A percentile compares a stretch with the other conserved stretches of the same genome.
phyloP scores from a whole-genome alignment of 1,284 basidiomycete species.

The Ceratobasidium sp. region DNA sequence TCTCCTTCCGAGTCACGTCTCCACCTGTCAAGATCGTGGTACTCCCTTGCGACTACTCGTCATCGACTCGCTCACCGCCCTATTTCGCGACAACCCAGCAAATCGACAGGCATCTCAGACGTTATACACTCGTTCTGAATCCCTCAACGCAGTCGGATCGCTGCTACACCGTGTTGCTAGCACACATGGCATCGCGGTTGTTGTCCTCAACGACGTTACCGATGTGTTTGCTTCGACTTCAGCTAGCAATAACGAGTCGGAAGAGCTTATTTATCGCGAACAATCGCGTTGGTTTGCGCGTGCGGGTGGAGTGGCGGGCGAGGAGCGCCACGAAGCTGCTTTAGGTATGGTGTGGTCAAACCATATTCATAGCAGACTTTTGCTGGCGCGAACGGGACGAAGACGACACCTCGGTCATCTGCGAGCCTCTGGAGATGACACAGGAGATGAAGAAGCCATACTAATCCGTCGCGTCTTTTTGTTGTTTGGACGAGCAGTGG shows the following conservation, averaged over 20 bases:
- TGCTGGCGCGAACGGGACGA: slow-evolving; percentile 83
- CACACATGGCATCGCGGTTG: slow-evolving; percentile 74
- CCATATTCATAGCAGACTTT: slow-evolving; percentile 84
- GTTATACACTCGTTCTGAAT: slow-evolving; percentile 77
- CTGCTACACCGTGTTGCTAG: slow-evolving; percentile 78
- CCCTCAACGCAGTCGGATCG: slow-evolving; percentile 75
- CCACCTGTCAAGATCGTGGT: slow-evolving; percentile 60
- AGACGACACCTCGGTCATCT: slow-evolving; percentile 68
- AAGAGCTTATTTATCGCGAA: slow-evolving; percentile 72
- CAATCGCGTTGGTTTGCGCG: slow-evolving; percentile 85
- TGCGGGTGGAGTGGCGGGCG: slow-evolving; percentile 68
- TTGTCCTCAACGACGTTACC: slow-evolving; percentile 90
- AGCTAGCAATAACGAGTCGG: slow-evolving; percentile 54
- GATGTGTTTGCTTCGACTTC: slow-evolving; percentile 68
- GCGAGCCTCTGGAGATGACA: slow-evolving; percentile 38
- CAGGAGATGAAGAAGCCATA: slow-evolving; percentile 59
- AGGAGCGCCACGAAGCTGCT: slow-evolving; percentile 79
- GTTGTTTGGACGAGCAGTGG: slow-evolving; percentile 34
- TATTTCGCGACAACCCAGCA: slow-evolving; percentile 74
- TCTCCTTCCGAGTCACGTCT: slow-evolving; percentile 72
- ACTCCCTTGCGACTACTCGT: slow-evolving; percentile 79
- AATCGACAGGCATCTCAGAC: slow-evolving; percentile 67
- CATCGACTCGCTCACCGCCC: slow-evolving; percentile 85
- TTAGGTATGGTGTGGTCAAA: slow-evolving; percentile 94
- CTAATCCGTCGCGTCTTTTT: slow-evolving; percentile 69